Conservation (phyloP, 352 stramenopile genomes). For the Phytophthora fragariaefolia region DNA sequence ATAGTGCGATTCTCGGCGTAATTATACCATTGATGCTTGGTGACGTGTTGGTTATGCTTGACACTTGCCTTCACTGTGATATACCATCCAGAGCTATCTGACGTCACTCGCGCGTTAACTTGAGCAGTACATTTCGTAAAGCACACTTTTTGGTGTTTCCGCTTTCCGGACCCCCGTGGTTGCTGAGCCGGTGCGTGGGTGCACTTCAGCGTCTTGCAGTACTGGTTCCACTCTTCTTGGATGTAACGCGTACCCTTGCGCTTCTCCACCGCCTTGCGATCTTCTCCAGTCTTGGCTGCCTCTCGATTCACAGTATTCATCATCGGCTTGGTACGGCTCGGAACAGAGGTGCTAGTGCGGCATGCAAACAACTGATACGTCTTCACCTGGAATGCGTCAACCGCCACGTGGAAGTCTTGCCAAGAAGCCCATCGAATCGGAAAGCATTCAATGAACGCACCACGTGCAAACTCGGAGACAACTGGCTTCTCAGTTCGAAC, state of each 20-base stretch:
- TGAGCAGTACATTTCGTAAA: no score
- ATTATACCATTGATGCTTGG: slow-evolving; percentile 7
- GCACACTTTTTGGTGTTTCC: no score
- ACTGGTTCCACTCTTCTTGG: not conserved
- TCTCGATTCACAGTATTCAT: not conserved
- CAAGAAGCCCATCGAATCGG: not conserved
- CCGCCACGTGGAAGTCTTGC: not conserved
- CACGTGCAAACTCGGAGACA: not conserved
- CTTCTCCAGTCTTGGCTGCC: no score
- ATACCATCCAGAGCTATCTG: no score
- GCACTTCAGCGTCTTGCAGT: no score
- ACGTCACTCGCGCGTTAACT: not conserved
- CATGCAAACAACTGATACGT: no score
- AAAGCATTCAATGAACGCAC: not conserved
- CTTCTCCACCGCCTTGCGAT: not conserved
- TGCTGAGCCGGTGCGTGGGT: no score
- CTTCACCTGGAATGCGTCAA: no score
- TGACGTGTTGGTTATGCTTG: not conserved
- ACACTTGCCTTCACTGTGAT: no score
- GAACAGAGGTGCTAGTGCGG: no score
- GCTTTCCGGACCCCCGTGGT: no score
- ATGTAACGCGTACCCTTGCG: slow-evolving; percentile 1
- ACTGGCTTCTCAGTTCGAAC: not conserved
- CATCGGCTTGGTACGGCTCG: not conserved
- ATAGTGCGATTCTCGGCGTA: slow-evolving; percentile 1